Percentiles rank a stretch among this genome's conserved stretches.
Evolutionary conservation across 2,329 filamentous ascomycete species (phyloP).

Genomic region (Sclerotinia minor): DNA sequence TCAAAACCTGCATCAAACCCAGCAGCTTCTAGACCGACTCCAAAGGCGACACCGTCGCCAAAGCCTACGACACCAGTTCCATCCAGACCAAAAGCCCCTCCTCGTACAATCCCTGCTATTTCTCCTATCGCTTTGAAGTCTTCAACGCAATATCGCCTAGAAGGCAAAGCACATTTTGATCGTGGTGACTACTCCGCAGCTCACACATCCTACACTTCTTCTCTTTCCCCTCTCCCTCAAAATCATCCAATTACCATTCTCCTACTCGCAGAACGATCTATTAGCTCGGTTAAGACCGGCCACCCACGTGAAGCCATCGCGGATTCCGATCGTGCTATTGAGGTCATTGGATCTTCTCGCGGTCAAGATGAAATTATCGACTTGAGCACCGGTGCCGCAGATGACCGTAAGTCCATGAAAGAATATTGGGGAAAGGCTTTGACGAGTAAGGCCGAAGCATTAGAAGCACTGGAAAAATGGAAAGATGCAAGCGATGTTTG

Average conservation of each 20-base stretch:
- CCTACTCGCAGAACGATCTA: conserved; percentile 85
- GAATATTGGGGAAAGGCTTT: conserved; percentile 93
- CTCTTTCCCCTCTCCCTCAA: conserved; percentile 71
- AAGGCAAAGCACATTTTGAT: conserved; percentile 88
- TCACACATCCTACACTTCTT: conserved; percentile 77
- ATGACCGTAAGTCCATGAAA: conserved; percentile 78
- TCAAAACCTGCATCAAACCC: conserved; percentile 39
- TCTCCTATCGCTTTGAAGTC: conserved; percentile 68
- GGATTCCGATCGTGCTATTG: conserved; percentile 79
- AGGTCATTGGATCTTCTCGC: conserved; percentile 74
- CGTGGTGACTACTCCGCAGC: conserved; percentile 88
- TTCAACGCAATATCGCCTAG: conserved; percentile 75
- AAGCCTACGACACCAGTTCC: conserved; percentile 49
- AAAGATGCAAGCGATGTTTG: conserved; percentile 76
- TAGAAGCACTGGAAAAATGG: conserved; percentile 97
- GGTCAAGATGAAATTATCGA: conserved; percentile 81
- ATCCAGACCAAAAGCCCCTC: conserved; percentile 49
- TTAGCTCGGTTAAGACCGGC: conserved; percentile 88
- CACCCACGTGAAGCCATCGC: conserved; percentile 83
- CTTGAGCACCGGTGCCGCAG: conserved; percentile 58
- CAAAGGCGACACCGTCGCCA: conserved; percentile 45
- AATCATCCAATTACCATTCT: conserved; percentile 83
- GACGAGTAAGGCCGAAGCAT: conserved; percentile 89
- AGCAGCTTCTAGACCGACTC: conserved; percentile 40
- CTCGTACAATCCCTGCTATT: conserved; percentile 60